A percentile compares a stretch with the other conserved stretches of the same genome.
Conservation (phyloP, 1,139 yeast species). For the Pichia inconspicua region DNA sequence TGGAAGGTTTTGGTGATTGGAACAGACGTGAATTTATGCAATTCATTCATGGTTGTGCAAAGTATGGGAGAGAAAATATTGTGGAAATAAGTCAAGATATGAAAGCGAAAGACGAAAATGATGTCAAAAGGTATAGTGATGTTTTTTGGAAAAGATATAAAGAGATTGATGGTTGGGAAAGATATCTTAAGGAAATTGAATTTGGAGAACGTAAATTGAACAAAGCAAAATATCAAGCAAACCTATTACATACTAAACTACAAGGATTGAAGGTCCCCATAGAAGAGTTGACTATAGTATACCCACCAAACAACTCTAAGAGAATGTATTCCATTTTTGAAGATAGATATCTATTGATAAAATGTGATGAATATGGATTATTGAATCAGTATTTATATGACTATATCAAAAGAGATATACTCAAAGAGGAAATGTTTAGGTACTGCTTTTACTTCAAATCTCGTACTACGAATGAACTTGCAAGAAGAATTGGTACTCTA, state of each 20-base stretch:
- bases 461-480: slow-evolving; percentile 75
- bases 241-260: slow-evolving; percentile 56
- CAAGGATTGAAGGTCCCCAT: slow-evolving; percentile 60
- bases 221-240: slow-evolving; percentile 57
- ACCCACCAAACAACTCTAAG: slow-evolving; percentile 91
- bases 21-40: slow-evolving; percentile 82
- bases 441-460: slow-evolving; percentile 89
- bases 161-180: slow-evolving; percentile 78
- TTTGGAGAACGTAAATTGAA: slow-evolving; percentile 76
- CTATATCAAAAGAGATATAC: slow-evolving; percentile 67
- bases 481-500: slow-evolving; percentile 75
- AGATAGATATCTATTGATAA: slow-evolving; percentile 71
- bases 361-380: slow-evolving; percentile 72
- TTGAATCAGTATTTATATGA: slow-evolving; percentile 66
- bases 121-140: slow-evolving; percentile 58
- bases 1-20: slow-evolving; percentile 73
- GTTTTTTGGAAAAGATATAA: slow-evolving; percentile 70
- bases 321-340: slow-evolving; percentile 77
- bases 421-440: slow-evolving; percentile 63
- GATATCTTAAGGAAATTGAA: slow-evolving; percentile 79
- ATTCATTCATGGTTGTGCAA: slow-evolving; percentile 74
- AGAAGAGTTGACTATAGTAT: slow-evolving; percentile 65
- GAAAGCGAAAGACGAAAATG: slow-evolving; percentile 62
- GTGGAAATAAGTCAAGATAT: slow-evolving; percentile 56
- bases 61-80: slow-evolving; percentile 61